Evolutionary conservation across 306 rosid species (phyloP).

Genomic region (Dalbergia cultrata): DNA sequence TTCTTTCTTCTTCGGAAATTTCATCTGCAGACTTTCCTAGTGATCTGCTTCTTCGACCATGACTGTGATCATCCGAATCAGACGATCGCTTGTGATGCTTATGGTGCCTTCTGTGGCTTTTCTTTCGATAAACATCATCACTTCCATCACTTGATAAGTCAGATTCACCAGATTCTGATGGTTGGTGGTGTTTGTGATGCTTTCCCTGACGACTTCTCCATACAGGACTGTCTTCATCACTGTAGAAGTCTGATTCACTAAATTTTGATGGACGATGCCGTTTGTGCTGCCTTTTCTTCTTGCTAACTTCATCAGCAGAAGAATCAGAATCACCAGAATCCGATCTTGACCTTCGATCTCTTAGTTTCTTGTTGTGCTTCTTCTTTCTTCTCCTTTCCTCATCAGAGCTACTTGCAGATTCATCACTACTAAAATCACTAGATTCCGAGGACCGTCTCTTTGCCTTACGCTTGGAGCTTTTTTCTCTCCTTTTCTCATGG

Average conservation of each 20-base stretch:
- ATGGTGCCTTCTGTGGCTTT: slow-evolving; percentile 58
- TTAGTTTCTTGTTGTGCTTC: slow-evolving; percentile 59
- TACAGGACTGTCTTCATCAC: slow-evolving; percentile 48
- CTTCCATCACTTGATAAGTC: slow-evolving; percentile 57
- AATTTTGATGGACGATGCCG: slow-evolving; percentile 39
- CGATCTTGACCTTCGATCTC: slow-evolving; percentile 56
- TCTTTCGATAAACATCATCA: slow-evolving; percentile 50
- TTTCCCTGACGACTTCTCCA: slow-evolving; percentile 57
- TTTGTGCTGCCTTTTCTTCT: slow-evolving; percentile 59
- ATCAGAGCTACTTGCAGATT: slow-evolving; percentile 57
- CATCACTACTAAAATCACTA: slow-evolving; percentile 63
- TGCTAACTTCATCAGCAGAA: slow-evolving; percentile 55
- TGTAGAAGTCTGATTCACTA: slow-evolving; percentile 51
- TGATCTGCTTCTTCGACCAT: slow-evolving; percentile 56
- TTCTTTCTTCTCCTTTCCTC: slow-evolving; percentile 76
- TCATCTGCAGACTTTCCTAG: slow-evolving; percentile 66
- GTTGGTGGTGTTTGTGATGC: slow-evolving; percentile 61
- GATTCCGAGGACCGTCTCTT: slow-evolving; percentile 61
- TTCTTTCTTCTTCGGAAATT: slow-evolving; percentile 54
- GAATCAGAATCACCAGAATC: slow-evolving; percentile 63
- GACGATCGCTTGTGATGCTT: slow-evolving; percentile 59
- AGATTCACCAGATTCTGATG: slow-evolving; percentile 50
- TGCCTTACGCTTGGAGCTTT: slow-evolving; percentile 60
- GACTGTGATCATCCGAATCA: slow-evolving; percentile 54
- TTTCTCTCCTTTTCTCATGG: slow-evolving; percentile 70